Conservation (phyloP, 805 yeast species). For the Wickerhamiella lipophila region DNA sequence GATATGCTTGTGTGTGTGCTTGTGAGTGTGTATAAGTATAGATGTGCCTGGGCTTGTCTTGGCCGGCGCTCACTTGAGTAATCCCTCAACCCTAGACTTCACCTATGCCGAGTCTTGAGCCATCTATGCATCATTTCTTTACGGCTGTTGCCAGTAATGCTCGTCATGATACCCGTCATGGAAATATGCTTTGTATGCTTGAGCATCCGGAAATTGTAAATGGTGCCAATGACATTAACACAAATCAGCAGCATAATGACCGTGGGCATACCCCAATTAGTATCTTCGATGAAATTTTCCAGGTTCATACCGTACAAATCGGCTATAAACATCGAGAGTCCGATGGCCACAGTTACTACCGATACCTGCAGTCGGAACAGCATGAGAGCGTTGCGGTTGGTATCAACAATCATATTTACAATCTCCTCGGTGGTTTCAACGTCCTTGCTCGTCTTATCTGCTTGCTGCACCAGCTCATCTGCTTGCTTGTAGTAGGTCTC, state of each 20-base stretch:
- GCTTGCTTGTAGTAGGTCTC: conserved; percentile 86
- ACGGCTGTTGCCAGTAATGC: not conserved
- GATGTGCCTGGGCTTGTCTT: too few relatives aligned
- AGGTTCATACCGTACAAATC: conserved; percentile 93
- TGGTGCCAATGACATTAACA: conserved; percentile 36
- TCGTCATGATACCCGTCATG: conserved; percentile 10
- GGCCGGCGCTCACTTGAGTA: too few relatives aligned
- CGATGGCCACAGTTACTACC: conserved; percentile 71
- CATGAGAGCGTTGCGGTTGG: conserved; percentile 84
- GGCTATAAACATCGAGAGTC: conserved; percentile 73
- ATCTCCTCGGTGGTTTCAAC: conserved; percentile 87
- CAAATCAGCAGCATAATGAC: conserved; percentile 36
- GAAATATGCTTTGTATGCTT: conserved; percentile 26
- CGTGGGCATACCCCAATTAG: conserved; percentile 51
- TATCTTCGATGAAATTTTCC: conserved; percentile 81
- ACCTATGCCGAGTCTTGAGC: not conserved
- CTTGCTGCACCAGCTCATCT: conserved; percentile 86
- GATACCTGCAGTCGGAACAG: conserved; percentile 71
- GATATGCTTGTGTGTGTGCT: not conserved
- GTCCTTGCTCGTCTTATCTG: conserved; percentile 69
- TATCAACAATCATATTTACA: conserved; percentile 79
- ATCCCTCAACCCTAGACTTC: not conserved
- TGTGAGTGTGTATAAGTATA: too few relatives aligned
- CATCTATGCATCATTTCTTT: conserved; percentile 16
- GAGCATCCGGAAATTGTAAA: conserved; percentile 44